phyloP scores from a whole-genome alignment of 2,329 filamentous ascomycete genomes.

The Pseudocercospora fijiensis region DNA sequence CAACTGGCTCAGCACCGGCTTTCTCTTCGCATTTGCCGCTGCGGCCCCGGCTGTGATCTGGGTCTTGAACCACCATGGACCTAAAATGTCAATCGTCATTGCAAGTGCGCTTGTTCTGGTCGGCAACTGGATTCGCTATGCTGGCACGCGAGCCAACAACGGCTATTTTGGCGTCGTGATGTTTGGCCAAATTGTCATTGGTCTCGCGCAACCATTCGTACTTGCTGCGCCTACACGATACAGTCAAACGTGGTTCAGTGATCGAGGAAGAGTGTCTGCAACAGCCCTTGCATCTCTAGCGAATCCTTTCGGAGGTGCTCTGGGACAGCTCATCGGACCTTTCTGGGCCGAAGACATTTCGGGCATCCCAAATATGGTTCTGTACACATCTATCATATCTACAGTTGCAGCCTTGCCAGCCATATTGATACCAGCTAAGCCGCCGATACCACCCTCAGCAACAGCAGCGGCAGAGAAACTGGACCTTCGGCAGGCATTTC shows the following conservation, averaged over 20 bases:
- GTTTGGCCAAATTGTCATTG: slow-evolving; percentile 88
- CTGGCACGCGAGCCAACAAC: slow-evolving; percentile 33
- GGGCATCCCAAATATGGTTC: slow-evolving; percentile 76
- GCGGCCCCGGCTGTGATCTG: slow-evolving; percentile 71
- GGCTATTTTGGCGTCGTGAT: slow-evolving; percentile 75
- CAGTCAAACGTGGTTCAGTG: slow-evolving; percentile 92
- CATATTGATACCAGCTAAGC: slow-evolving; percentile 73
- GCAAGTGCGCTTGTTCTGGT: slow-evolving; percentile 71
- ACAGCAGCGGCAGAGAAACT: slow-evolving; percentile 58
- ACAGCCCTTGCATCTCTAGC: slow-evolving; percentile 82
- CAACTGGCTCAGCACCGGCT: slow-evolving; percentile 90
- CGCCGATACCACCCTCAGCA: slow-evolving; percentile 74
- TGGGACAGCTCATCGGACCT: slow-evolving; percentile 84
- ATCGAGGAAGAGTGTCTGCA: slow-evolving; percentile 76
- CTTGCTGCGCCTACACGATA: slow-evolving; percentile 86
- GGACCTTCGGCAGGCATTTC: slow-evolving; percentile 56
- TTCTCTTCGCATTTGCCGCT: slow-evolving; percentile 78
- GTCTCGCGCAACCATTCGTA: slow-evolving; percentile 88
- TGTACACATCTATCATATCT: slow-evolving; percentile 50
- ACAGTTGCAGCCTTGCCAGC: slow-evolving; percentile 69
- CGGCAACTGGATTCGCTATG: slow-evolving; percentile 76
- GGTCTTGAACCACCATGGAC: slow-evolving; percentile 72
- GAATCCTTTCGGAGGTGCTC: slow-evolving; percentile 84
- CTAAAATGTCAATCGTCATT: slow-evolving; percentile 72
- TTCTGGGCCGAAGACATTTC: slow-evolving; percentile 64